Evolutionary conservation across 2,329 filamentous ascomycete genomes (phyloP).

Genomic region (Phyllachora maydis): DNA sequence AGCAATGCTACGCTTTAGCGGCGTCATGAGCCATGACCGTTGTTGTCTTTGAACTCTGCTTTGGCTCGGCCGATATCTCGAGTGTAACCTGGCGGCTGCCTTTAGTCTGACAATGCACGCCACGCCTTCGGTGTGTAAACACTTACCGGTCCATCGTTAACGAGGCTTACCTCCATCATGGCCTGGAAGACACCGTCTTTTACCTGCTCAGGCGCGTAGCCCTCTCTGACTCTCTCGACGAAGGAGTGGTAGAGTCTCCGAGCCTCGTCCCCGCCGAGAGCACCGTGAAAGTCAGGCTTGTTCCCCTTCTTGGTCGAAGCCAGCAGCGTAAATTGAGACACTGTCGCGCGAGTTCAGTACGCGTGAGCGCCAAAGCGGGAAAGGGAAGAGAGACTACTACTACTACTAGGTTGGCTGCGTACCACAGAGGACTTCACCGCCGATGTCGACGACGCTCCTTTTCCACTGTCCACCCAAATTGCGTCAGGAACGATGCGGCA

Average conservation of each 20-base stretch:
- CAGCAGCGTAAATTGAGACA: conserved; percentile 90
- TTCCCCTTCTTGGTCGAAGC: conserved; percentile 89
- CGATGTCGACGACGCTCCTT: conserved; percentile 66
- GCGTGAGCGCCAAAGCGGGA: too few species aligned
- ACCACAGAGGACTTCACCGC: conserved; percentile 90
- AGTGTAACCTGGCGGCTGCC: conserved; percentile 15
- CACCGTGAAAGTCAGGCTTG: conserved; percentile 88
- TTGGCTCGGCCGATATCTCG: conserved; percentile 9
- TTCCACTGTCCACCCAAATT: too few species aligned
- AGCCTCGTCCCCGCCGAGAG: conserved; percentile 59
- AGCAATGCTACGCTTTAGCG: too few species aligned
- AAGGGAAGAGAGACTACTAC: conserved; percentile 1
- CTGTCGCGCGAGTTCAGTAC: too few species aligned
- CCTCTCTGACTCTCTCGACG: conserved; percentile 50
- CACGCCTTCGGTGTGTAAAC: too few species aligned
- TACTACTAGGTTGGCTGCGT: conserved; percentile 11
- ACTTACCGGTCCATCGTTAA: conserved; percentile 61
- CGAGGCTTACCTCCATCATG: conserved; percentile 92
- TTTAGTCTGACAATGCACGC: too few species aligned
- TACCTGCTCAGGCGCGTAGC: conserved; percentile 55
- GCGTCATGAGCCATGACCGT: too few species aligned
- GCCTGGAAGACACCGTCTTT: conserved; percentile 96
- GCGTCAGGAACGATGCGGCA: too few species aligned
- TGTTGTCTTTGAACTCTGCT: too few species aligned
- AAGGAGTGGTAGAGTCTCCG: conserved; percentile 71